phyloP scores from a whole-genome alignment of 345 rosid genomes.

The Bruguiera sexangula region DNA sequence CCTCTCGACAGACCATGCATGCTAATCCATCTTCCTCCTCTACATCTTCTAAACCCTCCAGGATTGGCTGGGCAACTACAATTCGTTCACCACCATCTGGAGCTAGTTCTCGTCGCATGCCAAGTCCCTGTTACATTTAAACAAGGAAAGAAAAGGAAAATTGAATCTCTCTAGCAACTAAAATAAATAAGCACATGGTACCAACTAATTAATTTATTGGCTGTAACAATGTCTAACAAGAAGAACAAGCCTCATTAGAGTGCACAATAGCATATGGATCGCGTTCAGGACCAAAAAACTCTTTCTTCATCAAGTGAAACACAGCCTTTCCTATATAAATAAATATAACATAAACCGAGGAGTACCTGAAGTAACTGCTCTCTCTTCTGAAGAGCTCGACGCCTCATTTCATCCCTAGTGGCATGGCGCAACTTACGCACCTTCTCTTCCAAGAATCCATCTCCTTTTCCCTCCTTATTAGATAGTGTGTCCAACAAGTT shows the following conservation, averaged over 20 bases:
- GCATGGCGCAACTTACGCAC: constrained; percentile 73
- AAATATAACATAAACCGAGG: too few relatives aligned
- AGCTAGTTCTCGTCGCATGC: constrained; percentile 78
- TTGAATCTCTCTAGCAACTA: background rate
- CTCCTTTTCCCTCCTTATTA: constrained; percentile 84
- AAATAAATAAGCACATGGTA: background rate
- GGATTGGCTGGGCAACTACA: constrained; percentile 67
- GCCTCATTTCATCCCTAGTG: constrained; percentile 92
- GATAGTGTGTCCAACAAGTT: constrained; percentile 89
- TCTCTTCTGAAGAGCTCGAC: constrained; percentile 79
- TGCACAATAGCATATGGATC: too few relatives aligned
- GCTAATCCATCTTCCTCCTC: constrained; percentile 95
- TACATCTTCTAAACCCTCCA: constrained; percentile 95
- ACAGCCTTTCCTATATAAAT: too few relatives aligned
- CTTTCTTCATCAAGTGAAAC: too few relatives aligned
- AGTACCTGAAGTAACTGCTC: constrained; percentile 82
- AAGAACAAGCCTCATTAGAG: too few relatives aligned
- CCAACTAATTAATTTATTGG: background rate
- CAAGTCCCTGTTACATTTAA: constrained; percentile 59
- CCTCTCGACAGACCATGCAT: constrained; percentile 98
- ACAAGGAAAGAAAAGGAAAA: constrained; percentile 3
- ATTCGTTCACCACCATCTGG: constrained; percentile 93
- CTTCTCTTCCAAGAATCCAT: constrained; percentile 89
- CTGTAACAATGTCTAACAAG: background rate
- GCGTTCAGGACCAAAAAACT: too few relatives aligned